Evolutionary conservation across 148 eudicot genomes (phyloP), one percentile per base, ranked within the genome.

Genomic region (Selenicereus undatus): DNA sequence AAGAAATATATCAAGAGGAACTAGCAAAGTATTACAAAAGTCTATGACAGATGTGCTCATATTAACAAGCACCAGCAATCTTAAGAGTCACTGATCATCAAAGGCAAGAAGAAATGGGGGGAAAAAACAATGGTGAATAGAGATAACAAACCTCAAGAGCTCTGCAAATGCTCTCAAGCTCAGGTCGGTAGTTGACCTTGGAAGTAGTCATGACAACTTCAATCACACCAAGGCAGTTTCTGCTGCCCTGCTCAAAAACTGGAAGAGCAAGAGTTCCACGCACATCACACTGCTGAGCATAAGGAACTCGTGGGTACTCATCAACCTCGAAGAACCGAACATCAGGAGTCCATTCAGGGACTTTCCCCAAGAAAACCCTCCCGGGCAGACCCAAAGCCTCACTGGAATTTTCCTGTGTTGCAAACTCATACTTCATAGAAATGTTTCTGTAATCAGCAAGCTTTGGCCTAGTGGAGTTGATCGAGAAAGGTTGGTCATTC

Each of bases 261-360:
- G 98, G 98, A 68, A 94, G 91, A 5, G 97, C 97, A 77, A 94
- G 86, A 3, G 91, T 93, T 10, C 98, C 98, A 77, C 97, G 88
- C 73, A 94, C 94, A 85, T 91, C 94, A 81, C 84, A 91, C 78
- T 89, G 84, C 69, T 90, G 86, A 22, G 98, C 97, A 83, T 94
- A 90, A 71, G 85, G 79, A 82, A 94, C 97, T 82, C 98, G 82
- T 13, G 91, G 92, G 71, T 90, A 94, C 87, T 94, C 98, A 48
- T 94, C 95, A 22, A 81, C 85, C 80, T 88, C 83, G 64, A 92
- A 94, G 66, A 91, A 91, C 8, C 92, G 84, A 80, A 94, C 98
- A 90, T 94, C 98, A 43, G 98, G 98, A 24, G 93, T 93, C 98
- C 98, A 94, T 83, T 94, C 98, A 7, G 98, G 97, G 48, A 93